Conservation (phyloP, 257 asterid species). For the Pogostemon cablin region DNA sequence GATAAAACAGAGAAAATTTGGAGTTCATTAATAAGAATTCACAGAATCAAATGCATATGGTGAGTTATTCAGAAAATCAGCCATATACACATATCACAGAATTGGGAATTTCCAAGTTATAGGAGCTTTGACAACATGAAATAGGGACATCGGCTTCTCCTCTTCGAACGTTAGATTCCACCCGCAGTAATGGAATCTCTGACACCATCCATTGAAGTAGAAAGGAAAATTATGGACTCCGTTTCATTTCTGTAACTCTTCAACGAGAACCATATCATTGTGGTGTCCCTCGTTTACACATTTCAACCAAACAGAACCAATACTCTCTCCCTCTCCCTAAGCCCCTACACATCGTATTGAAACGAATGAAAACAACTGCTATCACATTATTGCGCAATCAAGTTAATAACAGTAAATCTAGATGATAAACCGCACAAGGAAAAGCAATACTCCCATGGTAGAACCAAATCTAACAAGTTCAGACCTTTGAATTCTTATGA, state of each 20-base stretch:
- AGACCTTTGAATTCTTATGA: neutral
- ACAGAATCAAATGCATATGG: neutral
- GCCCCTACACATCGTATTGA: neutral
- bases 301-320: neutral
- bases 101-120: too few relatives aligned
- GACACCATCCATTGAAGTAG: too few relatives aligned
- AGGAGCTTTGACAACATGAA: too few relatives aligned
- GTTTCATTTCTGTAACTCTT: too few relatives aligned
- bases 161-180: neutral
- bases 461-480: neutral
- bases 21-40: too few relatives aligned
- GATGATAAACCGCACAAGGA: neutral
- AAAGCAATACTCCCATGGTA: neutral
- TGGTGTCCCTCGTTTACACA: neutral
- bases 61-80: neutral
- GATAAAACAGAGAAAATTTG: too few relatives aligned
- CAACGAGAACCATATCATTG: too few relatives aligned
- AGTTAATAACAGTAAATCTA: neutral
- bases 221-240: too few relatives aligned
- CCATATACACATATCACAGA: too few relatives aligned
- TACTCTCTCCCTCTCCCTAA: neutral
- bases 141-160: too few relatives aligned
- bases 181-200: neutral
- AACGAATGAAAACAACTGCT: neutral
- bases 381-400: neutral